Evolutionary conservation across 208 protist species (phyloP).

Genomic region (Leishmania mexicana): DNA sequence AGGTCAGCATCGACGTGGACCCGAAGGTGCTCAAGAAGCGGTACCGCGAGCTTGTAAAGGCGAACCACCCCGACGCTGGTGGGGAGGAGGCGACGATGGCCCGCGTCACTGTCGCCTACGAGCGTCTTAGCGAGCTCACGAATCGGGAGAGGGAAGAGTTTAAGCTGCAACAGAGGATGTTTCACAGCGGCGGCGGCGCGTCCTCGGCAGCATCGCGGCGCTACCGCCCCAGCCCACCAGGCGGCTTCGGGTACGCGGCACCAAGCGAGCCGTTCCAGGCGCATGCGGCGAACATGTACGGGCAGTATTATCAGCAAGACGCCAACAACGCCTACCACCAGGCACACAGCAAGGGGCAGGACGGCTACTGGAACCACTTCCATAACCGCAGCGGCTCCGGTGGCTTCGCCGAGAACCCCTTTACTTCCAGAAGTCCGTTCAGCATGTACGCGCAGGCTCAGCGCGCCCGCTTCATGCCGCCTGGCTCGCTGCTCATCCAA

Average conservation of each 20-base stretch:
- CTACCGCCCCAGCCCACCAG: slow-evolving; percentile 20
- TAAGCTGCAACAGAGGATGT: slow-evolving; percentile 41
- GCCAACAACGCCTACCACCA: slow-evolving; percentile 42
- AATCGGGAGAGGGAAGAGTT: slow-evolving; percentile 71
- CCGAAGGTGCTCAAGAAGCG: slow-evolving; percentile 52
- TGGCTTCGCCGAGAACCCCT: slow-evolving; percentile 61
- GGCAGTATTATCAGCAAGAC: slow-evolving; percentile 46
- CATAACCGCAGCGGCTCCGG: slow-evolving; percentile 14
- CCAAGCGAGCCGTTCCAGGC: slow-evolving; percentile 20
- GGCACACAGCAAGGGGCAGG: slow-evolving; percentile 25
- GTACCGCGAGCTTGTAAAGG: slow-evolving; percentile 72
- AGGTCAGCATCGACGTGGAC: slow-evolving; percentile 43
- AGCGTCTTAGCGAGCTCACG: slow-evolving; percentile 53
- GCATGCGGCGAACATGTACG: slow-evolving; percentile 20
- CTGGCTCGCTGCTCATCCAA: slow-evolving; percentile 53
- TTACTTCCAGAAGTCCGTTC: slow-evolving; percentile 59
- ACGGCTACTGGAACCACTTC: slow-evolving; percentile 60
- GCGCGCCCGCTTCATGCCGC: slow-evolving; percentile 50
- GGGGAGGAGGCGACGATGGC: slow-evolving; percentile 73
- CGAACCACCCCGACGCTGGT: slow-evolving; percentile 83
- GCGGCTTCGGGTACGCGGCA: slow-evolving; percentile 24
- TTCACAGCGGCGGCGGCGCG: slow-evolving; percentile 28
- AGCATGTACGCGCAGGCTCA: slow-evolving; percentile 44
- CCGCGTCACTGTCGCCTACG: slow-evolving; percentile 81
- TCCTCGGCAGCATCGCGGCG: slow-evolving; percentile 1